Conservation (phyloP, 495 filamentous ascomycete genomes). For the Aspergillus sclerotioniger region DNA sequence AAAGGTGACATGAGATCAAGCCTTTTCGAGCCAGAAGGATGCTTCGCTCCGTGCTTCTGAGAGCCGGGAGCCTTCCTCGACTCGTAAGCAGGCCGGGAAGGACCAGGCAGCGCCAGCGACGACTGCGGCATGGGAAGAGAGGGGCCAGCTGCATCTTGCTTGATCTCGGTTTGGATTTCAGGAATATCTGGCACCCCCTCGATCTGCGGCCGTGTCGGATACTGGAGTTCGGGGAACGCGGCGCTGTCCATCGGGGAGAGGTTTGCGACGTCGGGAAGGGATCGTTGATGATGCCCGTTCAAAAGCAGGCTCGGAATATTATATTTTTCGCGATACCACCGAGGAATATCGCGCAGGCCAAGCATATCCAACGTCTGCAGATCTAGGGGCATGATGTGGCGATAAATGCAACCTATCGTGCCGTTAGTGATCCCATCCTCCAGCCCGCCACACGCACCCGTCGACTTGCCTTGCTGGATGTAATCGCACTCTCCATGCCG, state of each 20-base stretch:
- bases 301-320: conserved; percentile 30
- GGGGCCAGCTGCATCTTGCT: conserved; percentile 16
- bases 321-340: conserved; percentile 55
- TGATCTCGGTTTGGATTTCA: conserved; percentile 13
- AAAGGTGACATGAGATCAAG: conserved; percentile 23
- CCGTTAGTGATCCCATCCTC: background rate
- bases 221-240: conserved; percentile 22
- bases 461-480: conserved; percentile 60
- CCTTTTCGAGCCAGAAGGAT: conserved; percentile 15
- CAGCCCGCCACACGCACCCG: background rate
- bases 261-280: conserved; percentile 9
- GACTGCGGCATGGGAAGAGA: conserved; percentile 14
- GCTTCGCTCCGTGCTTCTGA: conserved; percentile 14
- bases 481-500: conserved; percentile 81
- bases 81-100: conserved; percentile 10
- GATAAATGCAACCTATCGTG: conserved; percentile 66
- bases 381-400: conserved; percentile 80
- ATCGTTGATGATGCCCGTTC: conserved; percentile 18
- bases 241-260: conserved; percentile 21
- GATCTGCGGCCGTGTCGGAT: conserved; percentile 16
- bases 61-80: conserved; percentile 10
- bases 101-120: conserved; percentile 2
- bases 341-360: conserved; percentile 56
- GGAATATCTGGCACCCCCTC: conserved; percentile 10
- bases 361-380: conserved; percentile 55